Evolutionary conservation across 129 eudicot genomes (phyloP).

Genomic region (Rutidosis leptorrhynchoides): DNA sequence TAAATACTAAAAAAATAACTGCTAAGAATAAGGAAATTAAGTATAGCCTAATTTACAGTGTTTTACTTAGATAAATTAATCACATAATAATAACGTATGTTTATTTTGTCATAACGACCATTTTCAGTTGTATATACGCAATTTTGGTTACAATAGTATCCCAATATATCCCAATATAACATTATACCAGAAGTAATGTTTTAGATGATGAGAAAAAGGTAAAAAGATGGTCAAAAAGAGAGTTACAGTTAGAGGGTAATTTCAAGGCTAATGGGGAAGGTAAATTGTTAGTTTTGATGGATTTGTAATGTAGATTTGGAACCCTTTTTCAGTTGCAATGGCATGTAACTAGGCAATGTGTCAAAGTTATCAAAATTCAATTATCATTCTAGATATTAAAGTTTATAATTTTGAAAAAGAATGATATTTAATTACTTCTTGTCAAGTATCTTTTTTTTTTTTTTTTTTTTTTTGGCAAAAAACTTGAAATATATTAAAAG

Average conservation of each 20-base stretch:
- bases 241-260: slow-evolving; percentile 20
- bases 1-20: no score
- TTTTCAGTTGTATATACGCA: no score
- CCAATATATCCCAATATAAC: background rate
- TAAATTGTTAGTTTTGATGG: slow-evolving; percentile 27
- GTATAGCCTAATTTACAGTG: no score
- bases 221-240: background rate
- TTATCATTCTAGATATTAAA: slow-evolving; percentile 6
- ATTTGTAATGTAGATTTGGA: slow-evolving; percentile 33
- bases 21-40: no score
- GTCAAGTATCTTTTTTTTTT: background rate
- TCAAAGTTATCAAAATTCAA: slow-evolving; percentile 7
- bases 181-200: slow-evolving; percentile 14
- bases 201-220: background rate
- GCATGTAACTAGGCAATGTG: slow-evolving; percentile 13
- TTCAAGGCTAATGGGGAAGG: slow-evolving; percentile 32
- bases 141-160: background rate
- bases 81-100: background rate
- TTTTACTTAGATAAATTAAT: no score
- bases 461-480: no score
- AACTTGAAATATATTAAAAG: no score
- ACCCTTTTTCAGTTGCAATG: slow-evolving; percentile 28
- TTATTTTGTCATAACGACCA: background rate
- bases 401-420: background rate
- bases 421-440: background rate